These are phyloP conservation scores for Fusarium brachygibbosum DNA, from an alignment of 2,329 filamentous ascomycete genomes.

Conservation along the genomic window DNA sequence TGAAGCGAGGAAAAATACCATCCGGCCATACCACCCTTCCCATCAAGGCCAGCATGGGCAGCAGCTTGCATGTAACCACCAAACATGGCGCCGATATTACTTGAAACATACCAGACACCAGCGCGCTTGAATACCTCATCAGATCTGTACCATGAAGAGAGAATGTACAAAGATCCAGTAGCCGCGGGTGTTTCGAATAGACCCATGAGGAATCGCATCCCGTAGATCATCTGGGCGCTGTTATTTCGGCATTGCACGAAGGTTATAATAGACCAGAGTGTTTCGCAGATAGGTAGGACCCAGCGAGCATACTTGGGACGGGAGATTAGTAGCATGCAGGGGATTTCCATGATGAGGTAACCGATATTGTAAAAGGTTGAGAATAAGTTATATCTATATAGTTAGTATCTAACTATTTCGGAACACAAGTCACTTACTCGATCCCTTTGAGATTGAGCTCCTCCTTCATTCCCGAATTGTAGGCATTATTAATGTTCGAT, in stretches of 20 bases:
- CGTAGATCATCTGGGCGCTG: slow-evolving; percentile 33
- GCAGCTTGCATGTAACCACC: slow-evolving; percentile 42
- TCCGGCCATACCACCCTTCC: slow-evolving; percentile 35
- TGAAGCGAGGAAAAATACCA: slow-evolving; percentile 19
- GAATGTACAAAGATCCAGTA: slow-evolving; percentile 49
- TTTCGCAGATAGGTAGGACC: slow-evolving; percentile 32
- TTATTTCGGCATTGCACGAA: slow-evolving; percentile 31
- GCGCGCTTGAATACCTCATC: slow-evolving; percentile 62
- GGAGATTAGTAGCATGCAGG: slow-evolving; percentile 48
- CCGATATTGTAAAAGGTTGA: slow-evolving; percentile 49
- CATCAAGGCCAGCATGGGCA: slow-evolving; percentile 33
- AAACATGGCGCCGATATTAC: slow-evolving; percentile 37
- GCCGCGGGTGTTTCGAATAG: slow-evolving; percentile 39
- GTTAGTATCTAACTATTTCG: no score
- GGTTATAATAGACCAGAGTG: slow-evolving; percentile 35
- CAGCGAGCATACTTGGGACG: slow-evolving; percentile 35
- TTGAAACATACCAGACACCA: slow-evolving; percentile 61
- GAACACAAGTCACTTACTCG: no score
- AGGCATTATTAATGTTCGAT: slow-evolving; percentile 54
- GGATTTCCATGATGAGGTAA: slow-evolving; percentile 47
- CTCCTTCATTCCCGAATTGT: slow-evolving; percentile 58
- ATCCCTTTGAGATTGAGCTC: slow-evolving; percentile 53
- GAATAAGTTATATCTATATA: slow-evolving; percentile 46
- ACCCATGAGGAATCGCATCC: slow-evolving; percentile 40
- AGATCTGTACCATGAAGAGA: slow-evolving; percentile 54